Evolutionary conservation across 495 filamentous ascomycete genomes (phyloP).

Genomic region (Melanomma pulvis-pyrius): DNA sequence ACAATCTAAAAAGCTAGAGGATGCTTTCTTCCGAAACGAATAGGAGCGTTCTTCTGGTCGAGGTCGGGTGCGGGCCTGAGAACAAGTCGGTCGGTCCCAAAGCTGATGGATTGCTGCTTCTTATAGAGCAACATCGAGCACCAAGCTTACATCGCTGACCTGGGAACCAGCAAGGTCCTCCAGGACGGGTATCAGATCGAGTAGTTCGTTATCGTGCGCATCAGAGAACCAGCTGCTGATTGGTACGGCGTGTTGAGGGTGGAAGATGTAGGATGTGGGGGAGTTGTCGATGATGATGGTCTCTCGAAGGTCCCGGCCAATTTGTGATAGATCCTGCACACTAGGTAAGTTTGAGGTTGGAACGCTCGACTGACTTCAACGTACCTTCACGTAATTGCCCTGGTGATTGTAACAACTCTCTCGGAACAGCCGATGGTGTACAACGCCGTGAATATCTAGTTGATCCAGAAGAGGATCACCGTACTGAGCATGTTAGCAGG

Average conservation of each 20-base stretch:
- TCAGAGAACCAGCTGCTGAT: conserved; percentile 99
- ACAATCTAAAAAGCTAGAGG: conserved; percentile 30
- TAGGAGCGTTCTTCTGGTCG: not conserved
- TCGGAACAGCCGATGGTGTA: conserved; percentile 94
- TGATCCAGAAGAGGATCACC: conserved; percentile 96
- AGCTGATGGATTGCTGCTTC: not conserved
- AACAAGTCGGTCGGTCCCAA: not conserved
- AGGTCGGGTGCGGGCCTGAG: not conserved
- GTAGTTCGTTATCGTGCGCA: conserved; percentile 97
- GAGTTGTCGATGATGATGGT: conserved; percentile 99
- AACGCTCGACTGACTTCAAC: conserved; percentile 29
- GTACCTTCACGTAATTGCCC: conserved; percentile 95
- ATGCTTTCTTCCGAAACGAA: conserved; percentile 18
- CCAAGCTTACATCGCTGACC: conserved; percentile 94
- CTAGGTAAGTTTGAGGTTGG: not conserved
- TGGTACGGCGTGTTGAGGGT: conserved; percentile 97
- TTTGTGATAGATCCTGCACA: conserved; percentile 80
- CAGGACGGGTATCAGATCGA: conserved; percentile 97
- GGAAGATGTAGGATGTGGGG: conserved; percentile 98
- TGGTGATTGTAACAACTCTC: conserved; percentile 99
- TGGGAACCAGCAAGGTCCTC: conserved; percentile 88
- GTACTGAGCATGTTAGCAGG: conserved; percentile 61
- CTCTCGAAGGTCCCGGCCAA: conserved; percentile 92
- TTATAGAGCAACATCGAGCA: conserved; percentile 92
- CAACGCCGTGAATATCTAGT: conserved; percentile 93